A percentile compares a stretch with the other conserved stretches of the same genome.
phyloP scores from a whole-genome alignment of 2,329 filamentous ascomycete species.

The Aureobasidium zeae region DNA sequence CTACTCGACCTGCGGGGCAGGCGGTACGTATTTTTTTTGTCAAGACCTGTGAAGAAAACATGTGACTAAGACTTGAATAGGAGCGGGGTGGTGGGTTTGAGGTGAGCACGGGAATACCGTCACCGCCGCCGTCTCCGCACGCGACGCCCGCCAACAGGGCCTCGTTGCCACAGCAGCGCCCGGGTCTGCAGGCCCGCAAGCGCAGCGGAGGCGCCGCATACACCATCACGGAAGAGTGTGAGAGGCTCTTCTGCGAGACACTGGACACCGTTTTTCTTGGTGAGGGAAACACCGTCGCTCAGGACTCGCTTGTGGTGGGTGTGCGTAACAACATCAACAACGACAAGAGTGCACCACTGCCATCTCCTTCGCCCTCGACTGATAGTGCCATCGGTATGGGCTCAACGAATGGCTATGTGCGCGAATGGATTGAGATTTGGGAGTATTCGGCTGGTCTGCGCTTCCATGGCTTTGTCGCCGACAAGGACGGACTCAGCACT shows the following conservation, averaged over 20 bases:
- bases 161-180: slow-evolving; percentile 20
- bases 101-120: slow-evolving; percentile 79
- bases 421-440: slow-evolving; percentile 67
- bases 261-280: slow-evolving; percentile 89
- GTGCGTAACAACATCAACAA: slow-evolving; percentile 40
- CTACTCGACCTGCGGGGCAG: slow-evolving; percentile 88
- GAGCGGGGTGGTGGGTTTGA: slow-evolving; percentile 93
- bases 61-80: slow-evolving; percentile 32
- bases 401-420: slow-evolving; percentile 31
- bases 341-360: slow-evolving; percentile 22
- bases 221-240: slow-evolving; percentile 98
- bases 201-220: slow-evolving; percentile 81
- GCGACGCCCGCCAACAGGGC: slow-evolving; percentile 14
- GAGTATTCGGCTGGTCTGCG: slow-evolving; percentile 76
- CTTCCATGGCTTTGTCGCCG: slow-evolving; percentile 77
- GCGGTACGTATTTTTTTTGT: slow-evolving; percentile 31
- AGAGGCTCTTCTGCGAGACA: slow-evolving; percentile 99
- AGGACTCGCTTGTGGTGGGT: slow-evolving; percentile 83
- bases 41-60: neutral
- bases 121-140: slow-evolving; percentile 75
- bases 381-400: slow-evolving; percentile 21
- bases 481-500: slow-evolving; percentile 59
- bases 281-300: slow-evolving; percentile 72
- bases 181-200: slow-evolving; percentile 24
- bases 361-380: slow-evolving; percentile 30